phyloP scores from a whole-genome alignment of 345 rosid genomes.

The Arabis hirsuta region DNA sequence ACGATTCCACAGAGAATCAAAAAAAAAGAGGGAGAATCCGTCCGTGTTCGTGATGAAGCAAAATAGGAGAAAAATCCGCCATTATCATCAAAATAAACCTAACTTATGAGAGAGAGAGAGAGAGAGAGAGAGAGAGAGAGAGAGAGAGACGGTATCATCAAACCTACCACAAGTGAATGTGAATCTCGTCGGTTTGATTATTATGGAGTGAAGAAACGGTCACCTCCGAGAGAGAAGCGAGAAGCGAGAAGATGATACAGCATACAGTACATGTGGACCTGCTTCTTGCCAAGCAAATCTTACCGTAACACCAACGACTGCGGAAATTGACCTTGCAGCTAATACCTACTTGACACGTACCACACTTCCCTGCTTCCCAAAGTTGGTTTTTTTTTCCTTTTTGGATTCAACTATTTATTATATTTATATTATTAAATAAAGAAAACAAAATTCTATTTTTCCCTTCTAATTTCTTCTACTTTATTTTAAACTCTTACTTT shows the following conservation, averaged over 20 bases:
- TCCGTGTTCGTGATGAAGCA: conserved; percentile 14
- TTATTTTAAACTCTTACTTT: not conserved
- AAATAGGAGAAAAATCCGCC: conserved; percentile 1
- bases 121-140: not conserved
- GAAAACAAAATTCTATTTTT: not conserved
- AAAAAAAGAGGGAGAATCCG: no score
- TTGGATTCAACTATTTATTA: conserved; percentile 34
- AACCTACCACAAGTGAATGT: conserved; percentile 45
- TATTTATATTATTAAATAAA: not conserved
- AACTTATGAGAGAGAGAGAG: no score
- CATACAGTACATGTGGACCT: conserved; percentile 37
- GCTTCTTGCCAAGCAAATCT: conserved; percentile 35
- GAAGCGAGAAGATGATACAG: conserved; percentile 29
- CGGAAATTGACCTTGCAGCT: conserved; percentile 9
- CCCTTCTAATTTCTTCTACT: not conserved
- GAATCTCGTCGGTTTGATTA: conserved; percentile 46
- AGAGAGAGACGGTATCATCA: conserved; percentile 19
- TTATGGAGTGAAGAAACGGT: conserved; percentile 55
- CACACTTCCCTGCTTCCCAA: conserved; percentile 41
- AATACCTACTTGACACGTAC: conserved; percentile 42
- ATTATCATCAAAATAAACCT: not conserved
- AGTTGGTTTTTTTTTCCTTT: conserved; percentile 46
- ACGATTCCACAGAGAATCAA: not conserved
- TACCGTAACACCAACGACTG: conserved; percentile 66
- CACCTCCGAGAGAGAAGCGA: conserved; percentile 46